Base-by-base conservation (phyloP, 164 flowering plant species). In the Kalanchoe fedtschenkoi region DNA sequence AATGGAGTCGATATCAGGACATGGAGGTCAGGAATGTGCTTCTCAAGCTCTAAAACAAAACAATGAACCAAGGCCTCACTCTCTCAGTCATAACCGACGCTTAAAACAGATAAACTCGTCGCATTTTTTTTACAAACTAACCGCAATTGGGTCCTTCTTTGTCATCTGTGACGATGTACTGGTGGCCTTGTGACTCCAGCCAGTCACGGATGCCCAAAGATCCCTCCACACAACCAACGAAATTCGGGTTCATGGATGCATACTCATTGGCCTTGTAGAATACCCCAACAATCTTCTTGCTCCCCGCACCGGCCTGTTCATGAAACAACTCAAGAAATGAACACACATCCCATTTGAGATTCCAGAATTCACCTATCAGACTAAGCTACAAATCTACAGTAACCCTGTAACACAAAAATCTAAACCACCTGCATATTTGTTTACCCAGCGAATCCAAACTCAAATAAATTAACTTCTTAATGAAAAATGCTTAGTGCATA, bases 101-200 rank as follows among this genome's bases (percentile, higher is more conserved):
- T 19, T 13, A 13, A 42, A 42, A 42, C n/a, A 42, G 15, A 39
- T 39, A 39, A 39, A n/a, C n/a, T n/a, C 5, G 1, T 42, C 46
- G n/a, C 5, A 42, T 42, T 13, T 13, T 13, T 5, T 13, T 42
- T 19, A 42, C 46, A 42, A 2, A 42, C 46, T 42, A 5, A 90
- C 97, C 99, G 71, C 74, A 90, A 65, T 85, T 60, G 5, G 92
- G 96, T 53, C 99, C 99, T 46, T 93, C 99, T 67, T 90, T 93
- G 83, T 93, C 97, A 68, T 91, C 91, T 8, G 99, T 93, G 68
- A 93, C 99, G 62, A 93, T 88, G 69, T 93, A 93, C 51, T 90
- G 76, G 65, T 93, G 99, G 34, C 99, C 99, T 71, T 86, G 78
- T 13, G 99, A 86, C 73, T 90, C 92, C 46, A 93, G 78, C 99